phyloP scores from a whole-genome alignment of 164 flowering plant species.

The Malania oleifera region DNA sequence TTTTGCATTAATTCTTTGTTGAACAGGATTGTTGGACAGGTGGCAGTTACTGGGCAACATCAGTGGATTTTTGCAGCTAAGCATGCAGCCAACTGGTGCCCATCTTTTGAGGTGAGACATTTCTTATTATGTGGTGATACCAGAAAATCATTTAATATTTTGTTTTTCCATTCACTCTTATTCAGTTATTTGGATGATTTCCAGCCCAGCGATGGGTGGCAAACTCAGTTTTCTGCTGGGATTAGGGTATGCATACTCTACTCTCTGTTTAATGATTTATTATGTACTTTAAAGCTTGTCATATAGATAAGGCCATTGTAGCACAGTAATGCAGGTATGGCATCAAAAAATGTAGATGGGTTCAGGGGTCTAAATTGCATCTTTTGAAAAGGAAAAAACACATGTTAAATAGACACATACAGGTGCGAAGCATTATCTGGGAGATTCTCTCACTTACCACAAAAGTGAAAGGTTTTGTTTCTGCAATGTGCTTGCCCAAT shows the following conservation, averaged over 20 bases:
- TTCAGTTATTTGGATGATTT: slow-evolving; percentile 2
- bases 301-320: not conserved
- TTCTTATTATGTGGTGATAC: not conserved
- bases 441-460: no score
- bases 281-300: not conserved
- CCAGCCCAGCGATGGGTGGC: slow-evolving; percentile 56
- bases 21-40: slow-evolving; percentile 70
- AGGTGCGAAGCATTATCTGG: no score
- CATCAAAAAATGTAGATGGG: no score
- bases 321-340: not conserved
- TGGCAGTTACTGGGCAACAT: slow-evolving; percentile 68
- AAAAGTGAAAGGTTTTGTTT: no score
- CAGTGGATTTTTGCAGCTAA: slow-evolving; percentile 58
- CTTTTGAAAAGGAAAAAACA: no score
- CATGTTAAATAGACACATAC: no score
- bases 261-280: not conserved
- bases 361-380: no score
- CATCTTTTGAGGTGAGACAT: slow-evolving; percentile 44
- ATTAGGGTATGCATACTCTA: slow-evolving; percentile 42
- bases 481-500: no score
- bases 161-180: not conserved
- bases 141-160: not conserved
- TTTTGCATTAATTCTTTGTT: slow-evolving; percentile 8
- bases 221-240: slow-evolving; percentile 65
- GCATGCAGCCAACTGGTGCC: slow-evolving; percentile 22